Base-by-base conservation (phyloP, 2,329 filamentous ascomycete genomes). In the Fusarium sarcochroum region DNA sequence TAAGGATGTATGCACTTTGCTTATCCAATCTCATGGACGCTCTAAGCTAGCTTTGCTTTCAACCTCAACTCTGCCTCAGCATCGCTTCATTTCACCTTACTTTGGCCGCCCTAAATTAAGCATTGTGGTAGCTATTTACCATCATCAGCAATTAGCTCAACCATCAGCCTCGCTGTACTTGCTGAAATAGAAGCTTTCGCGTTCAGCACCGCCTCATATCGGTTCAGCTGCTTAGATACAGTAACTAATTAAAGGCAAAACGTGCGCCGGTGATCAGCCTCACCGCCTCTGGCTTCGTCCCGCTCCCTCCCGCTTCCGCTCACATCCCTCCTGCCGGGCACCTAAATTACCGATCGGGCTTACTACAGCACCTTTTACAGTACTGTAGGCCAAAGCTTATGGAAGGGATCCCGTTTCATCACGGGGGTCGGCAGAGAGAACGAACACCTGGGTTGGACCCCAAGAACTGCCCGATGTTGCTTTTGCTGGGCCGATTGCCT, bases 261-360 rank as follows among this genome's bases (percentile, higher is more conserved):
- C 56, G 45, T 30, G 27, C 66, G 55, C 62, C 54, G 67, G 66
- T 56, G 52, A 73, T 63, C 71, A 73, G 69, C 63, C 70, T 73
- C 71, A 73, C 71, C 71, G 71, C 71, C 71, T 73, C 69, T 73
- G 69, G 63, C 64, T 53, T 64, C 71, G 71, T 73, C 71, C 71
- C 71, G 71, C 69, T 73, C 71, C 71, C 66, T 69, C 55, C 67
- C 67, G 67, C 51, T 70, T 63, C 71, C 71, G 69, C 52, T 69
- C 58, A 66, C 66, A 62, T 72, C 58, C 64, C 68, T 73, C 71
- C 71, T 71, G 71, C 70, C 63, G 63, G 58, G 61, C 71, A 72
- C 59, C 67, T 54, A 48, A 53, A 65, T 53, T 57, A 66, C 62
- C 51, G 69, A 70, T 70, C 65, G 61, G 58, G 60, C 63, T 63